A percentile compares a stretch with the other conserved stretches of the same genome.
phyloP scores from a whole-genome alignment of 2,329 filamentous ascomycete genomes.

The Paecilomyces dactylethromorphus region DNA sequence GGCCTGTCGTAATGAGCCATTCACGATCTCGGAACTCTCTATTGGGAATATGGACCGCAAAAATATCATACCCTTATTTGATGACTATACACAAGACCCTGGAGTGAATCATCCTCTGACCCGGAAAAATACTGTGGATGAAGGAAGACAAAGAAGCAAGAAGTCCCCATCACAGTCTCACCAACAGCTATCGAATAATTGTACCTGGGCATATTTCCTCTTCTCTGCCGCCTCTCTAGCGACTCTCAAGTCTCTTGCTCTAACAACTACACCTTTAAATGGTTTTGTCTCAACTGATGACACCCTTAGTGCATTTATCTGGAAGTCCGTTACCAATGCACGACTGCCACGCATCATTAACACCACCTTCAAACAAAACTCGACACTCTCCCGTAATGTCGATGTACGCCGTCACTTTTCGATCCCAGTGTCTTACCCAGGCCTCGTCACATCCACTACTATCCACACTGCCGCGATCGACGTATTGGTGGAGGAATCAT shows the following conservation, averaged over 20 bases:
- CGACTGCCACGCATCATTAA: conserved; percentile 30
- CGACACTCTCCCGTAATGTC: conserved; percentile 43
- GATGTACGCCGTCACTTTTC: conserved; percentile 40
- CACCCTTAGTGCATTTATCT: conserved; percentile 46
- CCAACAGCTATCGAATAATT: conserved; percentile 21
- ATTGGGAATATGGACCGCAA: conserved; percentile 37
- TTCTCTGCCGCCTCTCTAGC: conserved; percentile 34
- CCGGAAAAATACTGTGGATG: conserved; percentile 1
- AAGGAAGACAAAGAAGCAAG: conserved; percentile 1
- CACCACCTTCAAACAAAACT: conserved; percentile 2
- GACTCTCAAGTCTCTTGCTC: conserved; percentile 36
- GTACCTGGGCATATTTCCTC: conserved; percentile 41
- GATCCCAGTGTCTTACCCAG: conserved; percentile 42
- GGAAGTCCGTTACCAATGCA: conserved; percentile 39
- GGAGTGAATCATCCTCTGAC: neutral
- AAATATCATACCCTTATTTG: conserved; percentile 35
- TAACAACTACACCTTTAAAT: conserved; percentile 18
- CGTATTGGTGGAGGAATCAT: conserved; percentile 19
- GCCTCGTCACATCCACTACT: conserved; percentile 43
- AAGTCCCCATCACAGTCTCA: conserved; percentile 18
- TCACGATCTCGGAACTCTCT: conserved; percentile 39
- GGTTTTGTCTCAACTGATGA: conserved; percentile 50
- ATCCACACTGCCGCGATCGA: conserved; percentile 28
- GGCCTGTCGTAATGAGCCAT: conserved; percentile 40
- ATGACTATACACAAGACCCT: conserved; percentile 7